Evolutionary conservation across 2,329 filamentous ascomycete genomes (phyloP).

Genomic region (Truncatella angustata): DNA sequence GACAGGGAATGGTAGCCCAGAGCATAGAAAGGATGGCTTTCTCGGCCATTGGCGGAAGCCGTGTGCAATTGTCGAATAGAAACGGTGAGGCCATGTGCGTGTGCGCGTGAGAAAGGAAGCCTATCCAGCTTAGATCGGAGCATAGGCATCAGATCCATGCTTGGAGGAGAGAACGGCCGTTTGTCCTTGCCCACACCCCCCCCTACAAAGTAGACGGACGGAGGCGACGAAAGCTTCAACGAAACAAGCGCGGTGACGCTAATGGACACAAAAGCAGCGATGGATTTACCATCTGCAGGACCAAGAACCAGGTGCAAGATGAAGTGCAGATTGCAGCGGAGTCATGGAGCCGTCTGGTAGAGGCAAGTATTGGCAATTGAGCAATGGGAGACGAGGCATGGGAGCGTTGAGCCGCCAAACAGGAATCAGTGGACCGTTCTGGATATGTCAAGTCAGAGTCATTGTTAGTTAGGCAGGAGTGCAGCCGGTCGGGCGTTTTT

Average conservation of each 20-base stretch:
- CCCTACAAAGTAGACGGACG: neutral
- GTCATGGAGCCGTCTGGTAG: neutral
- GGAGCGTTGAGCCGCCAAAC: conserved; percentile 12
- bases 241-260: conserved; percentile 10
- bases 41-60: neutral
- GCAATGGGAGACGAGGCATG: neutral
- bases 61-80: neutral
- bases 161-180: neutral
- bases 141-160: neutral
- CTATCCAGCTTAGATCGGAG: neutral
- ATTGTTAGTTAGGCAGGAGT: conserved; percentile 48
- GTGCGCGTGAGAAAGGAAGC: neutral
- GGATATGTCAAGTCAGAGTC: conserved; percentile 23
- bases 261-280: conserved; percentile 31
- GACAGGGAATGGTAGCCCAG: conserved; percentile 1
- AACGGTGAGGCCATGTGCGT: neutral
- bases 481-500: conserved; percentile 42
- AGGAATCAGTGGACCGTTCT: too few relatives aligned
- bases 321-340: conserved; percentile 5
- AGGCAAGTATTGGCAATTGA: neutral
- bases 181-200: conserved; percentile 1
- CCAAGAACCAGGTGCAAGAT: neutral
- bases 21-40: neutral
- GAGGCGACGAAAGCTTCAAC: neutral
- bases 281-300: conserved; percentile 22